A percentile compares a stretch with the other conserved stretches of the same genome.
Evolutionary conservation across 2,329 filamentous ascomycete genomes (phyloP).

Genomic region (Aspergillus unguis): DNA sequence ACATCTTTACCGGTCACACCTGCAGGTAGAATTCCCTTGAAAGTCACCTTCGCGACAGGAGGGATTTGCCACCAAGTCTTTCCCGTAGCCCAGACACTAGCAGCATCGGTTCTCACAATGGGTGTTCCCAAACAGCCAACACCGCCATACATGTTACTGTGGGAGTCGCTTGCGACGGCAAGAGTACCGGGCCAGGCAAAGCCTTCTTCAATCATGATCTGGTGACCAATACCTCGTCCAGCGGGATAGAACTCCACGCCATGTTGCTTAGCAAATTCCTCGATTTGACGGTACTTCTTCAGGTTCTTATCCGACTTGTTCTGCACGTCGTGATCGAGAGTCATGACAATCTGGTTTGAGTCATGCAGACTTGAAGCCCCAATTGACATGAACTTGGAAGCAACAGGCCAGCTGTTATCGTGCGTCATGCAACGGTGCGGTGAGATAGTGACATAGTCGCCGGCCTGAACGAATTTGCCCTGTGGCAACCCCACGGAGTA

Average conservation of each 20-base stretch:
- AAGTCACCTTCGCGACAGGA: conserved; percentile 73
- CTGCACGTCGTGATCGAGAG: conserved; percentile 84
- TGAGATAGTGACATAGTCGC: conserved; percentile 77
- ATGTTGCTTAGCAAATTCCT: conserved; percentile 75
- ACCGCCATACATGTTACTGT: conserved; percentile 81
- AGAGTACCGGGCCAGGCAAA: conserved; percentile 83
- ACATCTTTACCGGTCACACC: conserved; percentile 93
- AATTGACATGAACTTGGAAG: conserved; percentile 77
- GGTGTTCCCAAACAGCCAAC: conserved; percentile 74
- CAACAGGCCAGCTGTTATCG: conserved; percentile 76
- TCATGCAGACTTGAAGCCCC: conserved; percentile 72
- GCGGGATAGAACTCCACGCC: conserved; percentile 75
- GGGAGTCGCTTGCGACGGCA: conserved; percentile 67
- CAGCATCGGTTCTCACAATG: conserved; percentile 83
- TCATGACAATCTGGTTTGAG: conserved; percentile 72
- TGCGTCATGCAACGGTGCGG: conserved; percentile 80
- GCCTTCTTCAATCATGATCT: conserved; percentile 71
- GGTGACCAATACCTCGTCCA: conserved; percentile 80
- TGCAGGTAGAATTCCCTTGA: conserved; percentile 69
- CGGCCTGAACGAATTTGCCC: conserved; percentile 71
- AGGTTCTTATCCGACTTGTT: conserved; percentile 75
- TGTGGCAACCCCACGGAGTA: conserved; percentile 72
- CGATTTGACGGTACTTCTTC: conserved; percentile 77
- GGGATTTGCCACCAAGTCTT: conserved; percentile 88
- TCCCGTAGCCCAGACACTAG: conserved; percentile 78